These are phyloP conservation scores for Boletellus dicymbophilus DNA, from an alignment of 1,284 basidiomycete species.

Conservation along the genomic window DNA sequence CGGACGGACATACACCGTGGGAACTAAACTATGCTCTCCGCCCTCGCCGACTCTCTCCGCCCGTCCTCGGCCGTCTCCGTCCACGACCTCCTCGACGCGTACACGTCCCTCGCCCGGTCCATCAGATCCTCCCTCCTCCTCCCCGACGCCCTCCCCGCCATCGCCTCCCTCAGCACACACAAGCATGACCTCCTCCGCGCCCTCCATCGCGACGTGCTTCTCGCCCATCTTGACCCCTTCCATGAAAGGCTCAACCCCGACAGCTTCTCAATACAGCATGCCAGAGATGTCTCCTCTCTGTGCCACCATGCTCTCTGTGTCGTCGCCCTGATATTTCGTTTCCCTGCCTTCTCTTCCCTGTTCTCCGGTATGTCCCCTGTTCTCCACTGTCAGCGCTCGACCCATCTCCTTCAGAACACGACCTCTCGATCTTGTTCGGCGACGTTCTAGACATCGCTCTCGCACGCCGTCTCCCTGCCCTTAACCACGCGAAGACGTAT, in stretches of 20 bases:
- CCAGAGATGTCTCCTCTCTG: constrained; percentile 42
- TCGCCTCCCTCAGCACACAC: constrained; percentile 32
- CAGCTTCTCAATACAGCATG: constrained; percentile 40
- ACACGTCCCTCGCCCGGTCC: constrained; percentile 46
- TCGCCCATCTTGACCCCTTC: constrained; percentile 42
- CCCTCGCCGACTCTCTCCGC: constrained; percentile 45
- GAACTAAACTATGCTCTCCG: constrained; percentile 48
- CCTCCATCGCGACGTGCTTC: constrained; percentile 49
- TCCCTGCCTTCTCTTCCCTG: constrained; percentile 41
- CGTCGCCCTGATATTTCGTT: constrained; percentile 47
- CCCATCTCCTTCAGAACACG: constrained; percentile 18
- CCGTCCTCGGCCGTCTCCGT: constrained; percentile 37
- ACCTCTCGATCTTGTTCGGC: constrained; percentile 45
- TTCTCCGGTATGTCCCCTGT: constrained; percentile 53
- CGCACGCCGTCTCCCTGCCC: constrained; percentile 37
- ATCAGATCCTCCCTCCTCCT: constrained; percentile 30
- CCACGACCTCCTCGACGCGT: constrained; percentile 61
- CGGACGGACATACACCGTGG: no score
- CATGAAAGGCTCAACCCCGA: constrained; percentile 13
- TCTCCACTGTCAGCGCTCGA: not conserved
- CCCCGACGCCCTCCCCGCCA: constrained; percentile 28
- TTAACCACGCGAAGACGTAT: constrained; percentile 46
- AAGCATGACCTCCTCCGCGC: constrained; percentile 38
- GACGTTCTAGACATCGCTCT: constrained; percentile 37
- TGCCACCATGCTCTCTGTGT: constrained; percentile 53